phyloP scores from a whole-genome alignment of 192 early-diverging fungal genomes.

The Podila horticola region DNA sequence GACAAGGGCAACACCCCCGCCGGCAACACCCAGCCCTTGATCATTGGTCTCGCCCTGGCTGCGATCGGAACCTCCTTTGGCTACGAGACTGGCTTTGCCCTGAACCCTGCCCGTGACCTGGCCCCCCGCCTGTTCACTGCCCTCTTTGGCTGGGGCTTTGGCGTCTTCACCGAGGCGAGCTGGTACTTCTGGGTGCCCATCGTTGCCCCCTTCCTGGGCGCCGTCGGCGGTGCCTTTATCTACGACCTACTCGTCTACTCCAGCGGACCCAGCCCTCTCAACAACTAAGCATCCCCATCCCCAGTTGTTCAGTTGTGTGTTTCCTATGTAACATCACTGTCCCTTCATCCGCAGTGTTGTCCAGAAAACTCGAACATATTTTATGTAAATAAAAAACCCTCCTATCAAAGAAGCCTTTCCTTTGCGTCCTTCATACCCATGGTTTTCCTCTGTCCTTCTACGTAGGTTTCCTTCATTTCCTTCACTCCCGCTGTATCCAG shows the following conservation, averaged over 20 bases:
- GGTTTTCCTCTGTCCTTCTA: not conserved
- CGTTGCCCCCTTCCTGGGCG: conserved; percentile 75
- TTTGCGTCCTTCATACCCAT: not conserved
- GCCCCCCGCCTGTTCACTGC: conserved; percentile 79
- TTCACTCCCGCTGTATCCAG: conserved; percentile 39
- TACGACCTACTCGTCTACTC: conserved; percentile 8
- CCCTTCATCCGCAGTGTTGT: no score
- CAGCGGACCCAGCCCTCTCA: conserved; percentile 7
- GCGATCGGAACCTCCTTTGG: conserved; percentile 72
- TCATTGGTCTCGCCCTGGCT: conserved; percentile 68
- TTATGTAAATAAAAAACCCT: not conserved
- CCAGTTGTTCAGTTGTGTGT: no score
- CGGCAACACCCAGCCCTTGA: conserved; percentile 62
- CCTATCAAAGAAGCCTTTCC: not conserved
- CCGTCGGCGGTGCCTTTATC: conserved; percentile 40
- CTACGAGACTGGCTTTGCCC: conserved; percentile 72
- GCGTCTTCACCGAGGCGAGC: conserved; percentile 68
- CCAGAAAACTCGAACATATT: not conserved
- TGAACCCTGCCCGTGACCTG: conserved; percentile 86
- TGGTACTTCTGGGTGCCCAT: conserved; percentile 82
- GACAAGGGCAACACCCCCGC: conserved; percentile 68
- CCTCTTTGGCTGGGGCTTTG: conserved; percentile 71
- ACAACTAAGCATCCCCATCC: not conserved
- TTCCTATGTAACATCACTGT: no score
- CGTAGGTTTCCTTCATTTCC: not conserved